phyloP scores from a whole-genome alignment of 2,329 filamentous ascomycete genomes.

The Aureobasidium namibiae region DNA sequence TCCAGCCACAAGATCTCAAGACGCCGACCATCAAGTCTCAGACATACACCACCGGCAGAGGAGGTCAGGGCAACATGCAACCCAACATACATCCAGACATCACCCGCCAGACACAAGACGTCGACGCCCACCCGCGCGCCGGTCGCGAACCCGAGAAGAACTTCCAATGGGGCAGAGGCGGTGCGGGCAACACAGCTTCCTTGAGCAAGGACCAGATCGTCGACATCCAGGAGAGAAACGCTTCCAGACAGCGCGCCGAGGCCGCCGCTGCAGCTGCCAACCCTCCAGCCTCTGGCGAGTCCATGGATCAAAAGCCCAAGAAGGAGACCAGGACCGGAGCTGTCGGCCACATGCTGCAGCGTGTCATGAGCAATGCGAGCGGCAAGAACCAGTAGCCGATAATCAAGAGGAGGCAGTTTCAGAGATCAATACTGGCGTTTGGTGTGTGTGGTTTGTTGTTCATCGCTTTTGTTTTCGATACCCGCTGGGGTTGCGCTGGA shows the following conservation, averaged over 20 bases:
- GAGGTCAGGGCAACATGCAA: conserved; percentile 83
- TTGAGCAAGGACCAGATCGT: conserved; percentile 33
- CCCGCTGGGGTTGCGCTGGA: not conserved
- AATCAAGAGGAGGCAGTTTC: not conserved
- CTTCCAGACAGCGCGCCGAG: conserved; percentile 3
- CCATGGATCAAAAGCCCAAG: conserved; percentile 7
- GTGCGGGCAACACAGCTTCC: conserved; percentile 58
- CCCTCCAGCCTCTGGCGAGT: not conserved
- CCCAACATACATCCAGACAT: conserved; percentile 61
- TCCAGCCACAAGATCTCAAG: conserved; percentile 50
- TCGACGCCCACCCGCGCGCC: conserved; percentile 46
- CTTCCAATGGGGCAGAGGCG: conserved; percentile 63
- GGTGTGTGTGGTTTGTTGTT: not conserved
- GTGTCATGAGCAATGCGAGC: not conserved
- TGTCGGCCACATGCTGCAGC: conserved; percentile 2
- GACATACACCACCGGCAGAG: conserved; percentile 83
- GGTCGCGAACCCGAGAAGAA: conserved; percentile 50
- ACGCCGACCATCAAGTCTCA: conserved; percentile 77
- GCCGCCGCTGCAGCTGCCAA: not conserved
- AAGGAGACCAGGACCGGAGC: not conserved
- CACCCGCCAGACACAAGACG: conserved; percentile 75
- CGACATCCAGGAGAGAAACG: conserved; percentile 28
- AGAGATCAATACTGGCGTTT: not conserved
- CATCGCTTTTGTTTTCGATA: not conserved
- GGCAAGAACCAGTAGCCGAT: not conserved